phyloP scores from a whole-genome alignment of 78 protist genomes.

The Speleostelium caveatum region DNA sequence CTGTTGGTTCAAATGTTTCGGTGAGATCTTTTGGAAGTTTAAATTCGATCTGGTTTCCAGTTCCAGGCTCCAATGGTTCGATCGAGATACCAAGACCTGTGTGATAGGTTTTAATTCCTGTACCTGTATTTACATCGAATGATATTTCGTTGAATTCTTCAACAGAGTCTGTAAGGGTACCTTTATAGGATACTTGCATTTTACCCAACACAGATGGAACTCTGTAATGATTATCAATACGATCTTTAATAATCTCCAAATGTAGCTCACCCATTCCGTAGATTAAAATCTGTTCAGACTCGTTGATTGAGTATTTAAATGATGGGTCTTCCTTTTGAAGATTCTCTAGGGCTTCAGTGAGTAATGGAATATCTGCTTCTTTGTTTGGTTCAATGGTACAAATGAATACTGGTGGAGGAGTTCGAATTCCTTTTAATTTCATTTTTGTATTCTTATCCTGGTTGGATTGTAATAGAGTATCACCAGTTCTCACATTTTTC shows the following conservation, averaged over 20 bases:
- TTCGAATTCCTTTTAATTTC: conserved; percentile 46
- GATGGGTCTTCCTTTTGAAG: conserved; percentile 86
- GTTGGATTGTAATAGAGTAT: conserved; percentile 63
- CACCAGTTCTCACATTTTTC: conserved; percentile 81
- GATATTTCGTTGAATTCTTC: background rate
- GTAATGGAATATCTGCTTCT: conserved; percentile 32
- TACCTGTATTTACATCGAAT: conserved; percentile 26
- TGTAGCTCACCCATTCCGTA: conserved; percentile 95
- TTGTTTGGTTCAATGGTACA: conserved; percentile 80
- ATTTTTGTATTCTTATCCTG: conserved; percentile 8
- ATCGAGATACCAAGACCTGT: conserved; percentile 35
- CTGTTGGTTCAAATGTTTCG: conserved; percentile 17
- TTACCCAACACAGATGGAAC: conserved; percentile 52
- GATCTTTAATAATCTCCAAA: conserved; percentile 79
- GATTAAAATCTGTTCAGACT: conserved; percentile 69
- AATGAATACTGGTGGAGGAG: conserved; percentile 84
- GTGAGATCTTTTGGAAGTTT: background rate
- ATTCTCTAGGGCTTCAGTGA: conserved; percentile 47
- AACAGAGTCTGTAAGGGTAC: background rate
- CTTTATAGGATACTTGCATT: conserved; percentile 72
- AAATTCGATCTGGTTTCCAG: conserved; percentile 36
- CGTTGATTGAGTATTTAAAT: conserved; percentile 65
- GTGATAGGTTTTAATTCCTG: conserved; percentile 16
- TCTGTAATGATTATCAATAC: conserved; percentile 78
- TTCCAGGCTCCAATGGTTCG: conserved; percentile 36